Evolutionary conservation across 768 basidiomycete species (phyloP), one percentile per base, ranked within the genome.

Genomic region (Sutorius australiensis): DNA sequence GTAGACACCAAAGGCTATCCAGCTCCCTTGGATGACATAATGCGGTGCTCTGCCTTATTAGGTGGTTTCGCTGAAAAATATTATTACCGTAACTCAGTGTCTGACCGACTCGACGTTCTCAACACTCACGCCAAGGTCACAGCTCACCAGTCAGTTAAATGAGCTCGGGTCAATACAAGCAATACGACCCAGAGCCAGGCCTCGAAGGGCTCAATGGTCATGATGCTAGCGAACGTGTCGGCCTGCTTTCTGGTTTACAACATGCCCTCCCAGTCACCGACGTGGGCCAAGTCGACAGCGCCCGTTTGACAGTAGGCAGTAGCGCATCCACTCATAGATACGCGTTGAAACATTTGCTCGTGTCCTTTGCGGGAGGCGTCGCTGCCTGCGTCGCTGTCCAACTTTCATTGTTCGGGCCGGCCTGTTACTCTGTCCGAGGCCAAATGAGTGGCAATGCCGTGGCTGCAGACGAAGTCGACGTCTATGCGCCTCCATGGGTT

Each of bases 401-500:
- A 56, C 71, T 68, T 64, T 77, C 59, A 67, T 73, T 34, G 58
- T 75, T 36, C 59, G 67, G 54, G 74, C 31, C 38, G 3, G 30
- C 33, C 9, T 62, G 78, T 61, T 77, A 75, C 55, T 66, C 65
- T 34, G 36, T 24, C 30, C 43, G 43, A 51, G 53, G 32, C 34
- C 50, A 34, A 40, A 38, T 33, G 16, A 45, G 51, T 16, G 39
- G 32, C 9, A 19, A 14, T 3, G 41, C 10, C 12, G 2, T 31
- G 0, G 19, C 17, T 8, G 9, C 48, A 30, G 44, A 60, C 36
- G 51, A 53, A 16, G 69, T 69, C 12, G 61, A 72, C 21, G 66
- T 70, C 16, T 63, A 83, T 14, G 87, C 85, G 0, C 73, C 83
- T 3, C 84, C 87, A 2, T 80, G 82, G 65, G 86, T 83, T 17